Conservation (phyloP, 192 early-diverging fungal genomes). For the Umbelopsis ramanniana region DNA sequence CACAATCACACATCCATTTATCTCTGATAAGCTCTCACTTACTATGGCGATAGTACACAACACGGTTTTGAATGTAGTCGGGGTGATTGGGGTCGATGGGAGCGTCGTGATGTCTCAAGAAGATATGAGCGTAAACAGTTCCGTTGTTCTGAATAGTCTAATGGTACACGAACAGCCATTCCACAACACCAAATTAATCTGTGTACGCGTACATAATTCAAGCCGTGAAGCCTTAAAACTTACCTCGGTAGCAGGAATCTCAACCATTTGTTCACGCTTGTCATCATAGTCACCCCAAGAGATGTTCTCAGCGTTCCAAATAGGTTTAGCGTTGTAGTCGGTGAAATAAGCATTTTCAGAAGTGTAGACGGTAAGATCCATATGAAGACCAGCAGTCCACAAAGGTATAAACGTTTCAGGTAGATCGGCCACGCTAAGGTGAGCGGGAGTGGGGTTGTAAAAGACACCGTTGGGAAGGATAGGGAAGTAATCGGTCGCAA, state of each 20-base stretch:
- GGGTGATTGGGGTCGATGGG: slow-evolving; percentile 46
- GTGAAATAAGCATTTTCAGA: slow-evolving; percentile 51
- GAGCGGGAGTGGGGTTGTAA: slow-evolving; percentile 27
- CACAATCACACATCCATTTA: neutral
- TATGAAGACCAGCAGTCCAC: slow-evolving; percentile 25
- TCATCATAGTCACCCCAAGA: slow-evolving; percentile 47
- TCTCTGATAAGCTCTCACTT: slow-evolving; percentile 17
- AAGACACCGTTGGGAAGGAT: slow-evolving; percentile 26
- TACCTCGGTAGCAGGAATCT: slow-evolving; percentile 51
- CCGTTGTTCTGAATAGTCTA: slow-evolving; percentile 61
- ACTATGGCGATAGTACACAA: slow-evolving; percentile 57
- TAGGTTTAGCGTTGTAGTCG: slow-evolving; percentile 42
- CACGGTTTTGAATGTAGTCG: slow-evolving; percentile 44
- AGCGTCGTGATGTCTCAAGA: slow-evolving; percentile 47
- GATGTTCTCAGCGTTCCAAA: slow-evolving; percentile 48
- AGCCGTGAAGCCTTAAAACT: neutral
- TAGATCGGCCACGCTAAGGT: slow-evolving; percentile 14
- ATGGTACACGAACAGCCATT: neutral
- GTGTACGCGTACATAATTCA: too few species aligned
- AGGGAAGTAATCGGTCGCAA: slow-evolving; percentile 25
- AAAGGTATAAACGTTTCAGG: slow-evolving; percentile 31
- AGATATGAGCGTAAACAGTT: slow-evolving; percentile 65
- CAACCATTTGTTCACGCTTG: slow-evolving; percentile 44
- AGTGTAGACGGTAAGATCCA: slow-evolving; percentile 55
- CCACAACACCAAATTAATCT: too few species aligned